Conservation (phyloP, 768 basidiomycete species). For the Leucogyrophana mollusca region DNA sequence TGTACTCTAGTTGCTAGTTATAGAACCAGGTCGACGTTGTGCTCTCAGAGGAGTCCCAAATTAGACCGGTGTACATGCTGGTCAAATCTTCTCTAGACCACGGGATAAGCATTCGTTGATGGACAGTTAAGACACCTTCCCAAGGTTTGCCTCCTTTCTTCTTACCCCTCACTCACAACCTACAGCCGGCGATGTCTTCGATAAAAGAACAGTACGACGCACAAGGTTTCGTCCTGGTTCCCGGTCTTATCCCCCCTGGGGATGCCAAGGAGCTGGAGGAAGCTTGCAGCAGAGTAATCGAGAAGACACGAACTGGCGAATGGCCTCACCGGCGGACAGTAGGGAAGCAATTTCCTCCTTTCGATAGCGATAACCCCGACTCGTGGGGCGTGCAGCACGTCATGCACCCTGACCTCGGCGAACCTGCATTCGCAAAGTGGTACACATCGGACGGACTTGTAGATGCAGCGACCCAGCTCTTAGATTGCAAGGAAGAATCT, state of each 20-base stretch:
- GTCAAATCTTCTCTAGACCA: too few species aligned
- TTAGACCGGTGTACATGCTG: too few species aligned
- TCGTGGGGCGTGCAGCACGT: conserved; percentile 74
- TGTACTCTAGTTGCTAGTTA: too few species aligned
- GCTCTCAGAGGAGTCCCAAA: too few species aligned
- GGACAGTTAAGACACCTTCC: too few species aligned
- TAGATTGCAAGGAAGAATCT: conserved; percentile 52
- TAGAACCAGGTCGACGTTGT: too few species aligned
- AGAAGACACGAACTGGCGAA: conserved; percentile 47
- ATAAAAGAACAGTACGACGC: conserved; percentile 49
- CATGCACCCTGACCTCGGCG: conserved; percentile 65
- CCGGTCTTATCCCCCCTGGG: conserved; percentile 42
- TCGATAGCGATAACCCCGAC: conserved; percentile 49
- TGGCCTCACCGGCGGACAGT: conserved; percentile 66
- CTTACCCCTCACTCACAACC: too few species aligned
- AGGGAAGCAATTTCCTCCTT: conserved; percentile 73
- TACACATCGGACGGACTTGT: conserved; percentile 53
- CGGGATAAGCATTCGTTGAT: too few species aligned
- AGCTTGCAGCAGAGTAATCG: conserved; percentile 48
- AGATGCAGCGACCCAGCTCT: conserved; percentile 39
- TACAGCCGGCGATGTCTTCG: not conserved
- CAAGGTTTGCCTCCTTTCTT: not conserved
- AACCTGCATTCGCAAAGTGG: conserved; percentile 56
- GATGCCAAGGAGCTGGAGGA: conserved; percentile 37
- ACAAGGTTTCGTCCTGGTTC: conserved; percentile 60